These are phyloP conservation scores for Sporothrix protearum DNA, from an alignment of 2,329 filamentous ascomycete genomes.

Conservation along the genomic window DNA sequence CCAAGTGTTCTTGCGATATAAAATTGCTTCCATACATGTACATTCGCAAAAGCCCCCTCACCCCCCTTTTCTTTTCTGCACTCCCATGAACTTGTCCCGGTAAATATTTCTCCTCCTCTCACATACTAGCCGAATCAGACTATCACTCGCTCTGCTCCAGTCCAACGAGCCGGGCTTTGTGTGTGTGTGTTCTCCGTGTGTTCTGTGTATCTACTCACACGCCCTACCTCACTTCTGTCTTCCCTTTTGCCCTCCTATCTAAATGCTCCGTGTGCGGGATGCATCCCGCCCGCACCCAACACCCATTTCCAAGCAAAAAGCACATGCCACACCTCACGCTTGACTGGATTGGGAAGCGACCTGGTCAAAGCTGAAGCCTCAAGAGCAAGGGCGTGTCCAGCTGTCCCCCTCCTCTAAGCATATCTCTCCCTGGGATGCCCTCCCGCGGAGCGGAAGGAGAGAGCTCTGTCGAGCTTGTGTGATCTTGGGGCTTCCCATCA, in stretches of 20 bases:
- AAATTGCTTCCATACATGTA: conserved; percentile 9
- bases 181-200: no score
- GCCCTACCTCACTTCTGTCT: not conserved
- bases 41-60: not conserved
- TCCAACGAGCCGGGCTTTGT: not conserved
- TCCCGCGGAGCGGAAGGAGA: not conserved
- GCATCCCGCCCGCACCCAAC: not conserved
- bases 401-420: not conserved
- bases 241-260: not conserved
- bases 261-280: not conserved
- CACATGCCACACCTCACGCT: conserved; percentile 1
- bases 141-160: not conserved
- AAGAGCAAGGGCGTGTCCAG: not conserved
- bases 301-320: not conserved
- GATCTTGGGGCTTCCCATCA: not conserved
- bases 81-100: not conserved
- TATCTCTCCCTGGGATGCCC: not conserved
- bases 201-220: not conserved
- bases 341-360: not conserved
- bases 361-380: conserved; percentile 12
- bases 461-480: not conserved
- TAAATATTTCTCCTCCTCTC: not conserved
- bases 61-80: not conserved
- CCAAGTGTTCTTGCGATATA: conserved; percentile 4
- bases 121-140: not conserved